Percentiles rank a stretch among this genome's conserved stretches.
Conservation (phyloP, 179 eudicot species). For the Nepenthes alata region DNA sequence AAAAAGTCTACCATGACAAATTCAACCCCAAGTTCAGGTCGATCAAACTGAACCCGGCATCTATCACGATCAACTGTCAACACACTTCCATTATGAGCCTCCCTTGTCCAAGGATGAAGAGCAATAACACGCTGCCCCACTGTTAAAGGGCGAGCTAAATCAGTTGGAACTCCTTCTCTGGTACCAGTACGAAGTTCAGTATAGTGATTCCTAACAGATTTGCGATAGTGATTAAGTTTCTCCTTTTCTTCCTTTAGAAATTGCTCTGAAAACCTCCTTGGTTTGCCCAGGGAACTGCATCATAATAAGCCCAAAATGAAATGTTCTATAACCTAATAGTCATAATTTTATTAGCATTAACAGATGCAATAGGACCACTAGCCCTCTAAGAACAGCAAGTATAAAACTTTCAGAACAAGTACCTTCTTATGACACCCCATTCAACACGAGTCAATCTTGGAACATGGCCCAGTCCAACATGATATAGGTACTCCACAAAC, state of each 20-base stretch:
- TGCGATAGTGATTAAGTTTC: conserved; percentile 82
- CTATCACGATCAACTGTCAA: conserved; percentile 78
- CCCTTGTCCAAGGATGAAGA: conserved; percentile 89
- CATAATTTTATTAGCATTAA: not conserved
- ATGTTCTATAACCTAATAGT: not conserved
- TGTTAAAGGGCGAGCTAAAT: conserved; percentile 87
- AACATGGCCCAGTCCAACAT: conserved; percentile 96
- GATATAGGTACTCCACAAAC: conserved; percentile 87
- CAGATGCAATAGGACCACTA: not conserved
- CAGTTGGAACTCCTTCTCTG: conserved; percentile 89
- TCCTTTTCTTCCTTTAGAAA: conserved; percentile 90
- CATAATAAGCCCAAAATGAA: conserved; percentile 8
- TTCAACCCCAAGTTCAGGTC: conserved; percentile 92
- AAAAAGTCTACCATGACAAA: conserved; percentile 63
- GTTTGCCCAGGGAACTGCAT: conserved; percentile 94
- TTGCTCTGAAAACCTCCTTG: conserved; percentile 83
- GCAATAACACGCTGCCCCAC: conserved; percentile 97
- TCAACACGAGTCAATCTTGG: conserved; percentile 98
- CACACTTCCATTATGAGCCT: conserved; percentile 82
- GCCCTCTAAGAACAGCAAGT: not conserved
- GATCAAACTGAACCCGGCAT: conserved; percentile 92
- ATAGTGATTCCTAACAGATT: conserved; percentile 84
- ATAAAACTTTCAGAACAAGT: conserved; percentile 1
- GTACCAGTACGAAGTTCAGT: conserved; percentile 81
- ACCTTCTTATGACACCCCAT: conserved; percentile 99